Conservation (phyloP, 1,139 yeast genomes). For the Protomyces lactucae-debilis region DNA sequence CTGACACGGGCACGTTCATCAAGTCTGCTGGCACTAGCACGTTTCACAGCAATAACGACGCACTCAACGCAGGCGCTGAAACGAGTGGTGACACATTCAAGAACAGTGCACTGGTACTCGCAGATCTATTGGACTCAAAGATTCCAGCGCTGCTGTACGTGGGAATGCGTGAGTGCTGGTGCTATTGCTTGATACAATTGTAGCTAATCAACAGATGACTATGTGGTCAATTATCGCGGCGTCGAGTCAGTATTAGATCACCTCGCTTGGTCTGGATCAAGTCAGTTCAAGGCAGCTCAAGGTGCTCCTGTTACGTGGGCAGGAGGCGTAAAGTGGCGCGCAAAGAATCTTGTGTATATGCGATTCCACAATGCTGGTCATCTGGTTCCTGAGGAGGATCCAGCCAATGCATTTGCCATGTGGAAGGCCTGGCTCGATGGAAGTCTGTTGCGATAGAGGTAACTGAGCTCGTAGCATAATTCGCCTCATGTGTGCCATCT, state of each 20-base stretch:
- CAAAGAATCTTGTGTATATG: constrained; percentile 54
- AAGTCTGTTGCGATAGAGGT: not conserved
- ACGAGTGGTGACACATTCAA: too few relatives aligned
- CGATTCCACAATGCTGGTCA: constrained; percentile 64
- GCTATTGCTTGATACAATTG: constrained; percentile 37
- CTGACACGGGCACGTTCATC: too few relatives aligned
- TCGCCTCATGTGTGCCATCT: too few relatives aligned
- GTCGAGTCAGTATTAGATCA: constrained; percentile 70
- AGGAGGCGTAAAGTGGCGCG: constrained; percentile 38
- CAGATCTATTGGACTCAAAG: constrained; percentile 42
- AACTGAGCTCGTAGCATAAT: not conserved
- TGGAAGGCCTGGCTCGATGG: constrained; percentile 59
- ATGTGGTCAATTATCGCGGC: constrained; percentile 64
- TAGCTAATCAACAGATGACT: too few relatives aligned
- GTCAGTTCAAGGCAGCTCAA: constrained; percentile 37
- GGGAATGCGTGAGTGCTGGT: constrained; percentile 83
- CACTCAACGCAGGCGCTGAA: too few relatives aligned
- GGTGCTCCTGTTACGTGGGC: constrained; percentile 43
- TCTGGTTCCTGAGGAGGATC: constrained; percentile 73
- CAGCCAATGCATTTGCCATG: constrained; percentile 66
- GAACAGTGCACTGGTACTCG: constrained; percentile 5
- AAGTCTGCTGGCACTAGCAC: too few relatives aligned
- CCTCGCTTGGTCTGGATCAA: constrained; percentile 55
- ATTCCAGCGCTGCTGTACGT: constrained; percentile 77
- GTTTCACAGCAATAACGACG: too few relatives aligned